phyloP scores from a whole-genome alignment of 2,329 filamentous ascomycete species.

The Sporothrix pallida region DNA sequence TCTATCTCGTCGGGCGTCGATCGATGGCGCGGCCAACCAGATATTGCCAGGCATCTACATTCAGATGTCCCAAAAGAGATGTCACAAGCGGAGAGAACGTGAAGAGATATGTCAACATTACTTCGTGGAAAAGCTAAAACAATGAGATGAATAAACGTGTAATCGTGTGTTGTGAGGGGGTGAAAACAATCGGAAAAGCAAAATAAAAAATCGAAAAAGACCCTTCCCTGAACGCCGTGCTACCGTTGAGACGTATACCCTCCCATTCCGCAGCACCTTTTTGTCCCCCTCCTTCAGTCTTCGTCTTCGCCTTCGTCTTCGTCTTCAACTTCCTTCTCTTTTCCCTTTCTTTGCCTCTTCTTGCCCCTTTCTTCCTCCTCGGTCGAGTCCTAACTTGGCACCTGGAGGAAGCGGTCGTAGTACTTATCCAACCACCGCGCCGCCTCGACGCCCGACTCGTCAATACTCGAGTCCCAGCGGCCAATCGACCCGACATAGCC shows the following conservation, averaged over 20 bases:
- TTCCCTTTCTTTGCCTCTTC: neutral
- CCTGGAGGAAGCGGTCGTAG: slow-evolving; percentile 60
- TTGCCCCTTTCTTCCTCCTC: neutral
- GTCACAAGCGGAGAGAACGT: neutral
- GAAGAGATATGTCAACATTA: slow-evolving; percentile 16
- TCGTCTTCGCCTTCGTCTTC: neutral
- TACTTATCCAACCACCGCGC: slow-evolving; percentile 62
- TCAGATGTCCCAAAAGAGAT: no score
- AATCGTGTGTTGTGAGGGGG: slow-evolving; percentile 7
- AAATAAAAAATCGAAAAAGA: neutral
- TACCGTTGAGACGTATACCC: slow-evolving; percentile 9
- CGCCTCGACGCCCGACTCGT: slow-evolving; percentile 58
- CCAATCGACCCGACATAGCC: slow-evolving; percentile 73
- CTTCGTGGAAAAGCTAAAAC: slow-evolving; percentile 5
- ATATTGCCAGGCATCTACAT: neutral
- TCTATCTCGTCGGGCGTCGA: slow-evolving; percentile 5
- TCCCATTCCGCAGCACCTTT: slow-evolving; percentile 11
- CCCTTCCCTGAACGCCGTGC: slow-evolving; percentile 13
- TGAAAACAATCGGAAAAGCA: neutral
- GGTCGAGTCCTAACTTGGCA: slow-evolving; percentile 45
- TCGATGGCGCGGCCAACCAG: slow-evolving; percentile 5
- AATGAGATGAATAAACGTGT: neutral
- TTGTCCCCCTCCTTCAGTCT: neutral
- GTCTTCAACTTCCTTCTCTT: neutral
- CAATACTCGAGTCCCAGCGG: slow-evolving; percentile 58